These are phyloP conservation scores for Entomortierella beljakovae DNA, from an alignment of 192 early-diverging fungal genomes.

Conservation along the genomic window DNA sequence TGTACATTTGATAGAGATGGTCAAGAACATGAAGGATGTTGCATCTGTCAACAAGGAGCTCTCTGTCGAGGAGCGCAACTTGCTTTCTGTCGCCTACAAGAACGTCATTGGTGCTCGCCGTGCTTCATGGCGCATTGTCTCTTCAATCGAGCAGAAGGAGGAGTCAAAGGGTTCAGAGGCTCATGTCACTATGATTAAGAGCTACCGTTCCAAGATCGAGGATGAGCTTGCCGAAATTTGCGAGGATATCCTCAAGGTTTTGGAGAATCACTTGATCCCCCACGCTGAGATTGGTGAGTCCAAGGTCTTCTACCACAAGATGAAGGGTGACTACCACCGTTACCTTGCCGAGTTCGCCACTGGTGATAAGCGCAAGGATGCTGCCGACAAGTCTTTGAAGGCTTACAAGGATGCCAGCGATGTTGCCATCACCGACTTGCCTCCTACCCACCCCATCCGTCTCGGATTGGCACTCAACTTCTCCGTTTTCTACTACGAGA, in stretches of 20 bases:
- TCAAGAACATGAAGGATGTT: constrained; percentile 79
- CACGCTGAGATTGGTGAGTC: constrained; percentile 95
- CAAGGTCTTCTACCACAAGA: constrained; percentile 99
- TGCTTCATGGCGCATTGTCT: constrained; percentile 99
- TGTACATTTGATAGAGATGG: constrained; percentile 77
- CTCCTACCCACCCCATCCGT: constrained; percentile 98
- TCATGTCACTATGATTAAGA: constrained; percentile 94
- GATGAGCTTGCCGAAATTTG: constrained; percentile 94
- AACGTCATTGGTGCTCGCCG: constrained; percentile 99
- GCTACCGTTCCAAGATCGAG: constrained; percentile 96
- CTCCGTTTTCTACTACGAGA: constrained; percentile 99
- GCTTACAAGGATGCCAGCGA: constrained; percentile 97
- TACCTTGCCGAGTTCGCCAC: constrained; percentile 98
- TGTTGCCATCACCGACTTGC: constrained; percentile 92
- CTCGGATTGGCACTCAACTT: constrained; percentile 98
- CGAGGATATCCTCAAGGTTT: constrained; percentile 92
- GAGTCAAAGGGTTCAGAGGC: constrained; percentile 90
- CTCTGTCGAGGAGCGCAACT: constrained; percentile 98
- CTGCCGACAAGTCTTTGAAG: constrained; percentile 86
- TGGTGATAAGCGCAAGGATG: constrained; percentile 85
- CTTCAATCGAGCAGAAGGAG: constrained; percentile 99
- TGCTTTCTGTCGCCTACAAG: constrained; percentile 99
- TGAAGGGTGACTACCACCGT: constrained; percentile 99
- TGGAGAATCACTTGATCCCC: constrained; percentile 92
- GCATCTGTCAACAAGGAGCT: constrained; percentile 78